Conservation (phyloP, 495 filamentous ascomycete genomes). For the Tuber umbilicatum region DNA sequence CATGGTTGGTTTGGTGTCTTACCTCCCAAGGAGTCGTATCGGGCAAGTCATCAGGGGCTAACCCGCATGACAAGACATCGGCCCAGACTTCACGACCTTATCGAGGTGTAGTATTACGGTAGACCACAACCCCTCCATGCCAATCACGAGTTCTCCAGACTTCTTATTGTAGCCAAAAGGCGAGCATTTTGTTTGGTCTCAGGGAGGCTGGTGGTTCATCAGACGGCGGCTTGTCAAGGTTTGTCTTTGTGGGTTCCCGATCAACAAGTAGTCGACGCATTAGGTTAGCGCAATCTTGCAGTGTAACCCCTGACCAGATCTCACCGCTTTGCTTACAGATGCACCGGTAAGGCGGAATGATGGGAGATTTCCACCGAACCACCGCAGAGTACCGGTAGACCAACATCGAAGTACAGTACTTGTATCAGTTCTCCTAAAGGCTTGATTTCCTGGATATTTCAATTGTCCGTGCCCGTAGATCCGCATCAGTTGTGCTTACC, state of each 20-base stretch:
- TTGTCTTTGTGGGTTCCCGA: not conserved
- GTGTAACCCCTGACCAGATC: not conserved
- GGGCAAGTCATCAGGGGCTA: not conserved
- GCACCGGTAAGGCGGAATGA: too few relatives aligned
- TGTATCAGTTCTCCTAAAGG: not conserved
- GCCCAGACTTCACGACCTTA: not conserved
- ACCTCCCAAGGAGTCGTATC: not conserved
- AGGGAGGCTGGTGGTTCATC: not conserved
- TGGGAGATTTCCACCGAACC: not conserved
- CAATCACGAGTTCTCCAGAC: not conserved
- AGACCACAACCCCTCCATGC: not conserved
- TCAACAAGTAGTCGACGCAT: not conserved
- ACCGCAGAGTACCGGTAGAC: not conserved
- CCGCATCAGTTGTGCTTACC: not conserved
- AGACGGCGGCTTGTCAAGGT: not conserved
- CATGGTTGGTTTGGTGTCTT: not conserved
- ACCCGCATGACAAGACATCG: not conserved
- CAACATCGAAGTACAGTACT: not conserved
- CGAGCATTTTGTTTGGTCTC: not conserved
- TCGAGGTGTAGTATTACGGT: not conserved
- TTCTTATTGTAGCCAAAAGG: not conserved
- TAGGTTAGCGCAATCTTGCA: not conserved
- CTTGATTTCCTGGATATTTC: not conserved
- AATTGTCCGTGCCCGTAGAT: not conserved
- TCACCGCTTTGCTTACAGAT: not conserved